These are phyloP conservation scores for Naumovozyma baii DNA, from an alignment of 805 yeast species.

Conservation along the genomic window DNA sequence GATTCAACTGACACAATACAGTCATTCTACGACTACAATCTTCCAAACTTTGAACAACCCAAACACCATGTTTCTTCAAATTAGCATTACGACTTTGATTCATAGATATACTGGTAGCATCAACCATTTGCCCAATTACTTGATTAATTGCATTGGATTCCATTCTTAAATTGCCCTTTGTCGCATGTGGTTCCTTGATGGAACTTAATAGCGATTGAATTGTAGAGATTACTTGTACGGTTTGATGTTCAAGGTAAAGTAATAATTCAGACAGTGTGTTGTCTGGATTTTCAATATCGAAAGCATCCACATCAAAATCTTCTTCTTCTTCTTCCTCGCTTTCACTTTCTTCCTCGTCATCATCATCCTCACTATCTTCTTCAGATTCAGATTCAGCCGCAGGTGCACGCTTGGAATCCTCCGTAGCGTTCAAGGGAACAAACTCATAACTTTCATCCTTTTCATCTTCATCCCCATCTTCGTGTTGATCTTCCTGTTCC, in stretches of 20 bases:
- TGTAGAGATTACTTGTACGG: constrained; percentile 81
- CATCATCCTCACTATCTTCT: background rate
- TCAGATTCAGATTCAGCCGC: background rate
- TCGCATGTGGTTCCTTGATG: constrained; percentile 66
- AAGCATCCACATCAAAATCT: constrained; percentile 59
- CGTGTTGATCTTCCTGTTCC: constrained; percentile 1
- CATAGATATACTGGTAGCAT: constrained; percentile 81
- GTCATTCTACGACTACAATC: constrained; percentile 84
- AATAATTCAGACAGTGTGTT: constrained; percentile 77
- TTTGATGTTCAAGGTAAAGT: constrained; percentile 83
- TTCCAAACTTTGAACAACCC: constrained; percentile 78
- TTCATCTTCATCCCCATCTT: constrained; percentile 4
- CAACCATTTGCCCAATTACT: constrained; percentile 80
- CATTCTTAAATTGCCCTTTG: constrained; percentile 60
- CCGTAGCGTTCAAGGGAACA: constrained; percentile 6
- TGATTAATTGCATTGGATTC: constrained; percentile 68
- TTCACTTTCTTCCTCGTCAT: constrained; percentile 4
- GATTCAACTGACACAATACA: constrained; percentile 42
- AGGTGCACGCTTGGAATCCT: background rate
- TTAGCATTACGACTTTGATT: constrained; percentile 76
- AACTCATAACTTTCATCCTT: constrained; percentile 11
- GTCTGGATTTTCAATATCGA: constrained; percentile 80
- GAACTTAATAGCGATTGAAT: constrained; percentile 74
- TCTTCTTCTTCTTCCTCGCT: constrained; percentile 13
- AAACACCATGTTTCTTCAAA: constrained; percentile 80